These are phyloP conservation scores for Penicillium sp. DNA, from an alignment of 2,329 filamentous ascomycete species.

Conservation along the genomic window DNA sequence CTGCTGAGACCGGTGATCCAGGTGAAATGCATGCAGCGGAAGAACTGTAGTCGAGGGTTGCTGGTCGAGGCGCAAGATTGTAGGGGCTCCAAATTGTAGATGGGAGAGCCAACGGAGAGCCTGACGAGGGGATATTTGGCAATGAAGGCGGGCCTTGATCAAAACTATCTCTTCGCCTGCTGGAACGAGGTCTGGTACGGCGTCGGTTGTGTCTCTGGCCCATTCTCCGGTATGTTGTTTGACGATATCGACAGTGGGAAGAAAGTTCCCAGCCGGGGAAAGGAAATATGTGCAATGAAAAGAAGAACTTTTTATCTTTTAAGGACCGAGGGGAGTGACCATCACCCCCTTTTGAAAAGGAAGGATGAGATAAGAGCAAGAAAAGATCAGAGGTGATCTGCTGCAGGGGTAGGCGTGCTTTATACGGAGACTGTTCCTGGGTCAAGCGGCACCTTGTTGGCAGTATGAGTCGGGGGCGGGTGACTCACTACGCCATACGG, in stretches of 20 bases:
- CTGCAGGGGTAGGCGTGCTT: conserved; percentile 19
- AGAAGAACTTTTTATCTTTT: conserved; percentile 18
- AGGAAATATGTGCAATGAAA: conserved; percentile 8
- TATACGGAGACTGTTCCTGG: conserved; percentile 15
- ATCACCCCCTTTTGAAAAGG: conserved; percentile 33
- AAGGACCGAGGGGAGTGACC: conserved; percentile 37
- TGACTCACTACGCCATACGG: conserved; percentile 23
- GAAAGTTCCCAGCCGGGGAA: conserved; percentile 4
- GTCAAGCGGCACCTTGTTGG: too few species aligned
- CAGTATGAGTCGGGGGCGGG: conserved; percentile 5
- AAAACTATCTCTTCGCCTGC: conserved; percentile 34
- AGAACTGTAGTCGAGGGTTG: conserved; percentile 21
- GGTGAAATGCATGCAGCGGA: conserved; percentile 26
- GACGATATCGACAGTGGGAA: conserved; percentile 2
- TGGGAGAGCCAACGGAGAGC: conserved; percentile 8
- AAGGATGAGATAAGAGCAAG: conserved; percentile 40
- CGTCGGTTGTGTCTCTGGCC: conserved; percentile 52
- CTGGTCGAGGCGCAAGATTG: conserved; percentile 15
- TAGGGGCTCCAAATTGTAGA: conserved; percentile 12
- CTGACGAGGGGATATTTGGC: conserved; percentile 9
- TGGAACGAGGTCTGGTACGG: conserved; percentile 46
- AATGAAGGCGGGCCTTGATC: conserved; percentile 11
- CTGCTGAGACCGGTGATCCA: conserved; percentile 29
- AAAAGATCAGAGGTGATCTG: conserved; percentile 12
- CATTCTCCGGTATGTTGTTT: conserved; percentile 35